Evolutionary conservation across 2,329 filamentous ascomycete genomes (phyloP).

Genomic region (Didymella glomerata): DNA sequence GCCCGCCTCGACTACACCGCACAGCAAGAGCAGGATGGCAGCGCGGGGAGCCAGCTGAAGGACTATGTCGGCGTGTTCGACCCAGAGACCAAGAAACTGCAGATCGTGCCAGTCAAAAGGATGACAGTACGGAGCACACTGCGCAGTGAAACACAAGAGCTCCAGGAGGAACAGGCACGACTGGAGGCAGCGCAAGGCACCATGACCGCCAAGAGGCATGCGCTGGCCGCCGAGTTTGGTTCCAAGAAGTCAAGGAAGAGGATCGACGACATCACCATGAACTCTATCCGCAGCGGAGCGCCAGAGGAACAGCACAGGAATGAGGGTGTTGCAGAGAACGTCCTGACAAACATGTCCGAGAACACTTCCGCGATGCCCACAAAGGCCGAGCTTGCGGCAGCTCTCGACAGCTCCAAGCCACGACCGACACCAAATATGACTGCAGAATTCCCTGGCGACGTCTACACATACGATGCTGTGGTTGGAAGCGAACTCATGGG

Average conservation of each 20-base stretch:
- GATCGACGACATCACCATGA: constrained; percentile 72
- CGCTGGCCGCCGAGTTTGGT: constrained; percentile 80
- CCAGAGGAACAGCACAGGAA: constrained; percentile 31
- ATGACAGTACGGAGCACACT: constrained; percentile 63
- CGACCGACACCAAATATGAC: constrained; percentile 74
- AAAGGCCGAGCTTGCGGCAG: constrained; percentile 69
- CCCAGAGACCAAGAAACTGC: constrained; percentile 60
- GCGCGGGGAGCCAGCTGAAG: constrained; percentile 60
- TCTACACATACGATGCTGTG: constrained; percentile 73
- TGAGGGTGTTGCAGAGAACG: constrained; percentile 49
- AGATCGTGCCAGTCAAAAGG: constrained; percentile 62
- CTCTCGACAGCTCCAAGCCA: constrained; percentile 73
- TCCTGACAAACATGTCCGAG: constrained; percentile 70
- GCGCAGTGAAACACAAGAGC: constrained; percentile 55
- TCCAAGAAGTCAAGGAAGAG: constrained; percentile 87
- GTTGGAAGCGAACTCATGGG: constrained; percentile 74
- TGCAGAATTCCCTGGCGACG: constrained; percentile 73
- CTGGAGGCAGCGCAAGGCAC: constrained; percentile 40
- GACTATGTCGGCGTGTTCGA: constrained; percentile 71
- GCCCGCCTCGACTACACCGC: constrained; percentile 68
- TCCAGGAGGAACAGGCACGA: constrained; percentile 44
- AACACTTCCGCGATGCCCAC: constrained; percentile 72
- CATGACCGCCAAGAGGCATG: constrained; percentile 69
- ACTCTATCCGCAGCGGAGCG: constrained; percentile 65
- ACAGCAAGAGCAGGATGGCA: constrained; percentile 57